phyloP scores from a whole-genome alignment of 1,284 basidiomycete genomes.

The Phellinidium pouzarii region DNA sequence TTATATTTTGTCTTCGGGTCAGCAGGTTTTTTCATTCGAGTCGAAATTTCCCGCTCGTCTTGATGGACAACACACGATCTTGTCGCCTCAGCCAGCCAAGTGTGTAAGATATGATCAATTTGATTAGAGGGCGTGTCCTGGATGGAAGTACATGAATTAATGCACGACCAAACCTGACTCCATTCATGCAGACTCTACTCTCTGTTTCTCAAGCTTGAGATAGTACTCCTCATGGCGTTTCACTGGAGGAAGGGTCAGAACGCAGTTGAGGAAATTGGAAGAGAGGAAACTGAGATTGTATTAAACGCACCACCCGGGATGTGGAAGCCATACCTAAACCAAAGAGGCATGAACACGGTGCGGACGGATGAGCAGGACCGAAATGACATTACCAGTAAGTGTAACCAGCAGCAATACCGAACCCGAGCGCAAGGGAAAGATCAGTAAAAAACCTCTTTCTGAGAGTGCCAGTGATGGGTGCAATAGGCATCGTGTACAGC shows the following conservation, averaged over 20 bases:
- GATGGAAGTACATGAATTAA: neutral
- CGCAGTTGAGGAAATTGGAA: constrained; percentile 4
- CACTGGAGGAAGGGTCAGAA: constrained; percentile 38
- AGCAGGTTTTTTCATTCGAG: too few relatives aligned
- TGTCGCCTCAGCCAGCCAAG: neutral
- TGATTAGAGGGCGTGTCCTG: neutral
- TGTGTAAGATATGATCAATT: too few relatives aligned
- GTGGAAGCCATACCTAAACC: constrained; percentile 71
- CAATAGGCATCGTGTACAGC: constrained; percentile 56
- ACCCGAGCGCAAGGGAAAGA: constrained; percentile 60
- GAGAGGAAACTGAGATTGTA: constrained; percentile 12
- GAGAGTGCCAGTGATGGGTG: constrained; percentile 84
- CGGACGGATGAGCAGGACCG: constrained; percentile 11
- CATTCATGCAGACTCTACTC: constrained; percentile 35
- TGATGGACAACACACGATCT: too few relatives aligned
- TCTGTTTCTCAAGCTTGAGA: constrained; percentile 69
- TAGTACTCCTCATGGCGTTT: constrained; percentile 78
- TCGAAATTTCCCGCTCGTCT: too few relatives aligned
- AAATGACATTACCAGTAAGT: constrained; percentile 58
- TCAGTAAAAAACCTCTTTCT: constrained; percentile 85
- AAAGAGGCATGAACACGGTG: constrained; percentile 16
- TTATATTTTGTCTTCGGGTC: too few relatives aligned
- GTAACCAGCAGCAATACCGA: constrained; percentile 67
- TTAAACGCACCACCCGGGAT: constrained; percentile 58
- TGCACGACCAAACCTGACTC: neutral